A percentile compares a stretch with the other conserved stretches of the same genome.
Conservation (phyloP, 106 monocot species). For the Acorus calamus region DNA sequence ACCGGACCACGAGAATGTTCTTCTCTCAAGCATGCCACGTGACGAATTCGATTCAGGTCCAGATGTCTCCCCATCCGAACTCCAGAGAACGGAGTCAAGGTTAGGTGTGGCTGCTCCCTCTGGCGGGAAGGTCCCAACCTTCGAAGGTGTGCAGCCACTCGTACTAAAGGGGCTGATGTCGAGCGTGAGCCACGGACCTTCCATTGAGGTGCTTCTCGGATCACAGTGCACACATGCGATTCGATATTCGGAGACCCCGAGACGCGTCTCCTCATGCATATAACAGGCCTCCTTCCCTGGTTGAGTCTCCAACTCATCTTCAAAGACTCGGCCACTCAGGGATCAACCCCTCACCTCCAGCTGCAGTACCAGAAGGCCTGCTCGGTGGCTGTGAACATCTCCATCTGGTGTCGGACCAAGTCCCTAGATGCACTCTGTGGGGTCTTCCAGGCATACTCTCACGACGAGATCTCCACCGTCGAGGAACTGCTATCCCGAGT, state of each 20-base stretch:
- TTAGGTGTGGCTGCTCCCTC: background rate
- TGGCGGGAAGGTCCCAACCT: slow-evolving; percentile 63
- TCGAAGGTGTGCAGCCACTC: slow-evolving; percentile 93
- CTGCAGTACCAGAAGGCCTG: slow-evolving; percentile 72
- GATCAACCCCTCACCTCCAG: slow-evolving; percentile 32
- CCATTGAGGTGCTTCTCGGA: slow-evolving; percentile 81
- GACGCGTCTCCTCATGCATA: slow-evolving; percentile 90
- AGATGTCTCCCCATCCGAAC: slow-evolving; percentile 31
- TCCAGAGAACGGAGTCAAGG: slow-evolving; percentile 52
- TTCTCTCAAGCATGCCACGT: slow-evolving; percentile 86
- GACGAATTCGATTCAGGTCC: slow-evolving; percentile 69
- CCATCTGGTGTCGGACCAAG: slow-evolving; percentile 75
- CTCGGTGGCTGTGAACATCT: slow-evolving; percentile 72
- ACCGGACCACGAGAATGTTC: slow-evolving; percentile 89
- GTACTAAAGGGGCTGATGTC: slow-evolving; percentile 95
- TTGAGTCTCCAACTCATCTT: slow-evolving; percentile 58
- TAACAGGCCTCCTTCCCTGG: slow-evolving; percentile 92
- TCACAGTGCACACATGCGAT: slow-evolving; percentile 78
- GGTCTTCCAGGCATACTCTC: slow-evolving; percentile 60
- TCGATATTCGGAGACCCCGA: slow-evolving; percentile 82
- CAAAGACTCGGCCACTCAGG: slow-evolving; percentile 15
- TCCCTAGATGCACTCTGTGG: slow-evolving; percentile 28
- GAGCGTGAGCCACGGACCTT: slow-evolving; percentile 66
- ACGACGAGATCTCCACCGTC: slow-evolving; percentile 45
- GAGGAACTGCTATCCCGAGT: slow-evolving; percentile 61